These are phyloP conservation scores for Kluyveromyces sp. DNA, from an alignment of 1,139 yeast species.

Conservation along the genomic window DNA sequence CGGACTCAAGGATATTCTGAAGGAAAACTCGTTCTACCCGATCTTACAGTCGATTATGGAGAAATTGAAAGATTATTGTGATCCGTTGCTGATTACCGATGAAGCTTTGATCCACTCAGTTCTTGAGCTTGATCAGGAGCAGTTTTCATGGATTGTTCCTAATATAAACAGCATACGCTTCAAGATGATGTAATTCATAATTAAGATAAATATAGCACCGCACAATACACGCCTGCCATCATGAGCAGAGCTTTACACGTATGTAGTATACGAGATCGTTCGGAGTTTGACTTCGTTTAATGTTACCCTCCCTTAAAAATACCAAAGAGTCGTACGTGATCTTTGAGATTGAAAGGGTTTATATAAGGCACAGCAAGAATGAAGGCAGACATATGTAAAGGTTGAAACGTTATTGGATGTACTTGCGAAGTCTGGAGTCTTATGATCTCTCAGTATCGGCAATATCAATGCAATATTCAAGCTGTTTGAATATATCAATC, in stretches of 20 bases:
- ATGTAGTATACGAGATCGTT: too few relatives aligned
- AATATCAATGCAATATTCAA: neutral
- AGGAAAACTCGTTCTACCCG: constrained; percentile 3
- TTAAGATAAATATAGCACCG: too few relatives aligned
- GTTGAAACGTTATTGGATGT: neutral
- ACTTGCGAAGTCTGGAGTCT: neutral
- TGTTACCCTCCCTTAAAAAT: neutral
- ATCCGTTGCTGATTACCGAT: neutral
- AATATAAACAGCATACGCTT: neutral
- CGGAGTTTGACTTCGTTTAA: too few relatives aligned
- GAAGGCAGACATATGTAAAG: neutral
- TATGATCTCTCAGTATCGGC: neutral
- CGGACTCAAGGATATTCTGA: constrained; percentile 4
- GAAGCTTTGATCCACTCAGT: neutral
- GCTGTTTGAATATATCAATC: too few relatives aligned
- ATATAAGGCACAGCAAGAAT: neutral
- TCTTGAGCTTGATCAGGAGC: neutral
- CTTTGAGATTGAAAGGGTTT: neutral
- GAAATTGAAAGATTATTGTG: constrained; percentile 1
- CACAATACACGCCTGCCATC: too few relatives aligned
- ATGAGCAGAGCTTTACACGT: too few relatives aligned
- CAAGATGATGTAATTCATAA: constrained; percentile 2
- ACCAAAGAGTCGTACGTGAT: neutral
- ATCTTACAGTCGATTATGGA: neutral
- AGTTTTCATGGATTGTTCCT: constrained; percentile 3